Base-by-base conservation (phyloP, 202 grass and related monocot species). In the Zizania palustris region DNA sequence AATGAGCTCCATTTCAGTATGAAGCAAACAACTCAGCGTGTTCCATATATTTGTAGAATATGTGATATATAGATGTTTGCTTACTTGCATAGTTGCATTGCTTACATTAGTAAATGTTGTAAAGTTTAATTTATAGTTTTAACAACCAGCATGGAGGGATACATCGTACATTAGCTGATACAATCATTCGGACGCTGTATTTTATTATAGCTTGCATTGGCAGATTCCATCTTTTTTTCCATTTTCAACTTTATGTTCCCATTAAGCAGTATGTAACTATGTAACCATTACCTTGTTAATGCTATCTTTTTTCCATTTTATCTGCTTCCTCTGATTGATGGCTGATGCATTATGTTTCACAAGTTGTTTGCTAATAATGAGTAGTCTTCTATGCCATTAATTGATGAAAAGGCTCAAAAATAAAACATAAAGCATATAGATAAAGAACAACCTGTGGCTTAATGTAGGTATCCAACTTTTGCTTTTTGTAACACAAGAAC, bases 401-500 rank as follows among this genome's bases (percentile, higher is more conserved):
- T 67, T 67, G 56, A 28, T 65, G 67, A 62, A 37, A 77, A 66
- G 64, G 66, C 34, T 77, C 28, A 72, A 54, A 67, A 37, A 46
- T 58, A 67, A 85, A 21, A 50, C 28, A 66, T 66, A 77, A 72
- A 73, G 72, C 72, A 73, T 77, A 5, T 40, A 62, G 16, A 73
- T 77, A 46, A 71, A 77, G 65, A 53, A 67, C 15, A 54, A 2
- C 36, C 60, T 54, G 76, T 34, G 58, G 76, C 76, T 72, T 80
- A 48, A 48, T 72, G 65, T 84, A 66, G 51, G 22, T 77, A 12
- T 69, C 50, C 7, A 72, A 7, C 76, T 81, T 89, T 81, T 68
- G 28, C 77, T 89, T 89, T 81, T 48, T 11, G 60, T 63, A 35
- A 56, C 67, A 45, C 5, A 45, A 56, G 72, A 89, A 85, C 63